phyloP scores from a whole-genome alignment of 495 filamentous ascomycete species.

The Aspergillus funiculosus region DNA sequence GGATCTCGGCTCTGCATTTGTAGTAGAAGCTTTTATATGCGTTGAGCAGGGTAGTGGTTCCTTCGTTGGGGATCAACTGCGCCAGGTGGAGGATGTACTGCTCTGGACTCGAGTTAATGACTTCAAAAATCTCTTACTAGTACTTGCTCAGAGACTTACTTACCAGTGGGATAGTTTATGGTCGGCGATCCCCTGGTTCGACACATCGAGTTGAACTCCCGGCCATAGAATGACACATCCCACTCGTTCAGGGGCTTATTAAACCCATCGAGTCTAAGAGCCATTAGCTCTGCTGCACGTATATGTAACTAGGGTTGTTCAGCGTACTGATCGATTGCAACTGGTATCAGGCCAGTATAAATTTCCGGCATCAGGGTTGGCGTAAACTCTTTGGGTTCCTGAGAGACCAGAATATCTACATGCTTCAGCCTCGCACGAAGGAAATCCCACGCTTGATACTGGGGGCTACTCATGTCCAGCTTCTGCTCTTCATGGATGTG shows the following conservation, averaged over 20 bases:
- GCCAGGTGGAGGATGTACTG: slow-evolving; percentile 12
- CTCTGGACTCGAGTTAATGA: neutral
- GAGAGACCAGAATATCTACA: slow-evolving; percentile 7
- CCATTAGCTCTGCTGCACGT: neutral
- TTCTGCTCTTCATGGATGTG: neutral
- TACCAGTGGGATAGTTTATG: slow-evolving; percentile 49
- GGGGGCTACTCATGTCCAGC: neutral
- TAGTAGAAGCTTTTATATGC: slow-evolving; percentile 4
- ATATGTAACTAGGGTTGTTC: neutral
- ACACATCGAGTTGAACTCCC: slow-evolving; percentile 56
- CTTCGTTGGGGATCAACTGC: slow-evolving; percentile 7
- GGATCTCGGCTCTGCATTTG: slow-evolving; percentile 42
- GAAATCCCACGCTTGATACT: slow-evolving; percentile 3
- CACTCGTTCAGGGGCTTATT: slow-evolving; percentile 61
- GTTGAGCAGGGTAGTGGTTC: slow-evolving; percentile 4
- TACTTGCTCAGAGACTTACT: neutral
- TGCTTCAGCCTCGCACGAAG: slow-evolving; percentile 7
- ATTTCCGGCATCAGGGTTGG: slow-evolving; percentile 3
- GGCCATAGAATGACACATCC: slow-evolving; percentile 60
- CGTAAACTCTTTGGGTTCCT: slow-evolving; percentile 1
- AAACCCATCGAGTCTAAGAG: slow-evolving; percentile 56
- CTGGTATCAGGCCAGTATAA: slow-evolving; percentile 2
- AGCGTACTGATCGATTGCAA: slow-evolving; percentile 10
- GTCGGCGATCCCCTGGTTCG: slow-evolving; percentile 38
- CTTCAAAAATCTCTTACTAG: neutral